phyloP scores from a whole-genome alignment of 345 rosid genomes.

The Eutrema japonicum region DNA sequence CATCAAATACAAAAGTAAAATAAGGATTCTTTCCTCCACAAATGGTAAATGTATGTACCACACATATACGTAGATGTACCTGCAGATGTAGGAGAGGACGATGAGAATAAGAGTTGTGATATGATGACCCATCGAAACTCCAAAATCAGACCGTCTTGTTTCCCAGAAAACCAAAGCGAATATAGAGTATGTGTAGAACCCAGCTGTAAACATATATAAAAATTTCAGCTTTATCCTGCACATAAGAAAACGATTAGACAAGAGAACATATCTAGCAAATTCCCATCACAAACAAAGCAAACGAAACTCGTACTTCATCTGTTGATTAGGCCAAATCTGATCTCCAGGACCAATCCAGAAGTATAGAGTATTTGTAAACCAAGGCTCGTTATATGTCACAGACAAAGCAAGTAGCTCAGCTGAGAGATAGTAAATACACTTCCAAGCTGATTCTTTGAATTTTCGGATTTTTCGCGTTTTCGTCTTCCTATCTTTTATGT shows the following conservation, averaged over 20 bases:
- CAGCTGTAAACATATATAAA: slow-evolving; percentile 86
- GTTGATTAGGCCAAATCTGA: slow-evolving; percentile 95
- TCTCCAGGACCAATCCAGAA: slow-evolving; percentile 96
- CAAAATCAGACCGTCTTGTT: slow-evolving; percentile 98
- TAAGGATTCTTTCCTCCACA: slow-evolving; percentile 5
- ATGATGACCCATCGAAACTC: slow-evolving; percentile 98
- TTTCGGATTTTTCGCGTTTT: slow-evolving; percentile 55
- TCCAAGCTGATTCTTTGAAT: slow-evolving; percentile 99
- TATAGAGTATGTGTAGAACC: slow-evolving; percentile 94
- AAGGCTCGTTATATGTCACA: slow-evolving; percentile 81
- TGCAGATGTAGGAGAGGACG: slow-evolving; percentile 79
- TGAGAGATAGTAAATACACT: slow-evolving; percentile 79
- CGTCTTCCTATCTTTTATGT: slow-evolving; percentile 50
- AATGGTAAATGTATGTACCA: no score
- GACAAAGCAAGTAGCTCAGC: slow-evolving; percentile 78
- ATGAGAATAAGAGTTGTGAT: slow-evolving; percentile 79
- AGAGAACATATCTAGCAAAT: background rate
- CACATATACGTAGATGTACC: slow-evolving; percentile 49
- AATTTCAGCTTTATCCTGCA: slow-evolving; percentile 90
- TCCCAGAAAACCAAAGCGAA: slow-evolving; percentile 98
- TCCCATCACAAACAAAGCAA: background rate
- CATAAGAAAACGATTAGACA: slow-evolving; percentile 14
- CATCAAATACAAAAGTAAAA: slow-evolving; percentile 10
- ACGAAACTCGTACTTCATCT: slow-evolving; percentile 63
- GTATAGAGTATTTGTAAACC: slow-evolving; percentile 77